Evolutionary conservation across 306 rosid genomes (phyloP).

Genomic region (Alnus rubra): DNA sequence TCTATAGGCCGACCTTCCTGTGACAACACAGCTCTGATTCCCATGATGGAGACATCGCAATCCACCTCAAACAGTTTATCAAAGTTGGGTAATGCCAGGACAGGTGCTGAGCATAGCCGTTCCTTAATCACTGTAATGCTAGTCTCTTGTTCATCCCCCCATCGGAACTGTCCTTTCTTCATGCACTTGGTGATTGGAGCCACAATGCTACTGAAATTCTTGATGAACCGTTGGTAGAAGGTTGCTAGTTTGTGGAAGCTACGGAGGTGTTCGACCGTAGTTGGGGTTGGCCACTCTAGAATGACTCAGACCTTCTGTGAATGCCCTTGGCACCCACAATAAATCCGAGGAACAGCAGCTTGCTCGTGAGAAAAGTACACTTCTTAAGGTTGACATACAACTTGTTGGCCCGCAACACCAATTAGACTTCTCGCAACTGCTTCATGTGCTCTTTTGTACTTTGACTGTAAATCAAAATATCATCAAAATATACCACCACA

Average conservation of each 20-base stretch:
- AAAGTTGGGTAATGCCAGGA: background rate
- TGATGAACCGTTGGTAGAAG: background rate
- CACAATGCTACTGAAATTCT: background rate
- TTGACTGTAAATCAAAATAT: background rate
- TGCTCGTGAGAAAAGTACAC: no score
- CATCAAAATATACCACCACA: background rate
- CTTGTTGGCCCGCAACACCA: background rate
- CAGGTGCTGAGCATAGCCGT: background rate
- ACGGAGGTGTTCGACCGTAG: background rate
- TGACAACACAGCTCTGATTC: background rate
- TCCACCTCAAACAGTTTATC: background rate
- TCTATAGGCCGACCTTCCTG: no score
- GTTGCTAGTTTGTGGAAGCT: background rate
- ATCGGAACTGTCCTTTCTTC: background rate
- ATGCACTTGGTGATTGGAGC: background rate
- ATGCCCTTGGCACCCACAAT: background rate
- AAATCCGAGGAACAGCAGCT: no score
- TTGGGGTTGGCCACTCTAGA: background rate
- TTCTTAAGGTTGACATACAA: background rate
- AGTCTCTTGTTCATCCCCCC: background rate
- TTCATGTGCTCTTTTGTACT: no score
- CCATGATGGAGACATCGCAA: background rate
- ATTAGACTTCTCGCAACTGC: background rate
- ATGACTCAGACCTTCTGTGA: background rate
- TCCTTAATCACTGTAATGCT: background rate